Evolutionary conservation across 2,329 filamentous ascomycete species (phyloP).

Genomic region (Exophiala lecanii-corni): DNA sequence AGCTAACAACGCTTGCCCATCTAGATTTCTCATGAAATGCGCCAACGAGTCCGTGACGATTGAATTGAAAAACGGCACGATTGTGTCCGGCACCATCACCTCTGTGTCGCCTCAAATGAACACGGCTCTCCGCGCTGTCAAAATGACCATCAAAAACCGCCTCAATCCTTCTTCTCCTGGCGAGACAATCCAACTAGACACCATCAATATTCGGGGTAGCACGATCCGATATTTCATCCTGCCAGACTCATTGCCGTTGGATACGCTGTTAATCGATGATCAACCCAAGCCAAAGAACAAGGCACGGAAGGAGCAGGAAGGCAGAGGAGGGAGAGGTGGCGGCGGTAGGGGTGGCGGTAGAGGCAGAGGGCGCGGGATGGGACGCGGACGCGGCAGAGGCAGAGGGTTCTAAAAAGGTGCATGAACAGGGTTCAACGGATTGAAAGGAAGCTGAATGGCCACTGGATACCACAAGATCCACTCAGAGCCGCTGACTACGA

Average conservation of each 20-base stretch:
- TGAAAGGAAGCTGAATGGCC: no score
- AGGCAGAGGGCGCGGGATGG: constrained; percentile 50
- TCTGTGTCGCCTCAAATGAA: constrained; percentile 99
- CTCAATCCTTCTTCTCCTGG: constrained; percentile 16
- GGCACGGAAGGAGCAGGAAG: constrained; percentile 79
- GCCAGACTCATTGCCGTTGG: constrained; percentile 88
- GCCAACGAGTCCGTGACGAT: constrained; percentile 97
- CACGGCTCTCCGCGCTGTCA: constrained; percentile 88
- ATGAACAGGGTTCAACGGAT: no score
- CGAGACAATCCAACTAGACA: constrained; percentile 81
- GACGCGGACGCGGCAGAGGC: constrained; percentile 50
- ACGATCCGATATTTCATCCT: constrained; percentile 97
- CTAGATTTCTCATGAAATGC: constrained; percentile 98
- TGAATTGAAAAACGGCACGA: constrained; percentile 97
- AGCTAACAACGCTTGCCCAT: not conserved
- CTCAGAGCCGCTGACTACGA: no score
- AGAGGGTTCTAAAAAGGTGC: constrained; percentile 39
- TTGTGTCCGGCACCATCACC: constrained; percentile 93
- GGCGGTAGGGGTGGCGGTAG: constrained; percentile 45
- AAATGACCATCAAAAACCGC: constrained; percentile 88
- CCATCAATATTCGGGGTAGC: constrained; percentile 93
- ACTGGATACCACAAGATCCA: no score
- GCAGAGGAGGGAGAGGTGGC: constrained; percentile 44
- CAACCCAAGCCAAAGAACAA: constrained; percentile 99
- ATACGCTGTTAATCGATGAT: constrained; percentile 94